phyloP scores from a whole-genome alignment of 2,329 filamentous ascomycete genomes.

The Arthrobotrys sphaeroides region DNA sequence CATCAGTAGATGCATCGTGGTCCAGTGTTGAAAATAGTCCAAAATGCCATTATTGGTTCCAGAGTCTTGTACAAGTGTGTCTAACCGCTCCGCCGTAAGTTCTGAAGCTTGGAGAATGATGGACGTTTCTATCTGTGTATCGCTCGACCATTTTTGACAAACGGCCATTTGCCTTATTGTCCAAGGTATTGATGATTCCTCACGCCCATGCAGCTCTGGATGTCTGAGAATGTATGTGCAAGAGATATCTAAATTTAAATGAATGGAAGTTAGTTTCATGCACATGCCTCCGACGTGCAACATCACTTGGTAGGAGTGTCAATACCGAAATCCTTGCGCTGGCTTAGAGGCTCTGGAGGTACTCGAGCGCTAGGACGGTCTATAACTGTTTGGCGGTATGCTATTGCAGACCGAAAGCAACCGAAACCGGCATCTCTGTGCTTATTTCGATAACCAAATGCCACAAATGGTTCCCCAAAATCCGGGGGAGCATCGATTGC shows the following conservation, averaged over 20 bases:
- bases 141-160: background rate
- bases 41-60: background rate
- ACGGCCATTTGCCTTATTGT: background rate
- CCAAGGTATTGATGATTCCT: background rate
- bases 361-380: too few species aligned
- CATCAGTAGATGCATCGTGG: background rate
- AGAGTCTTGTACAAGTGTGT: background rate
- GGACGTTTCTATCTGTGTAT: background rate
- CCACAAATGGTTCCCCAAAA: background rate
- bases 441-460: background rate
- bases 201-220: constrained; percentile 1
- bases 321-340: too few species aligned
- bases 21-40: background rate
- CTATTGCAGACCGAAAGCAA: background rate
- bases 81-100: background rate
- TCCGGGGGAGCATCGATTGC: background rate
- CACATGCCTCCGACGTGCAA: too few species aligned
- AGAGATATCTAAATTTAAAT: too few species aligned
- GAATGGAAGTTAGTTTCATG: too few species aligned
- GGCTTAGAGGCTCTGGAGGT: too few species aligned
- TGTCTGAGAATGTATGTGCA: background rate
- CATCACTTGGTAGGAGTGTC: too few species aligned
- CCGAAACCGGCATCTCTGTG: background rate
- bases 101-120: background rate
- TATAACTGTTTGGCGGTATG: too few species aligned